A percentile compares a stretch with the other conserved stretches of the same genome.
Conservation (phyloP, 2,329 filamentous ascomycete species). For the Dothidotthia symphoricarpi region DNA sequence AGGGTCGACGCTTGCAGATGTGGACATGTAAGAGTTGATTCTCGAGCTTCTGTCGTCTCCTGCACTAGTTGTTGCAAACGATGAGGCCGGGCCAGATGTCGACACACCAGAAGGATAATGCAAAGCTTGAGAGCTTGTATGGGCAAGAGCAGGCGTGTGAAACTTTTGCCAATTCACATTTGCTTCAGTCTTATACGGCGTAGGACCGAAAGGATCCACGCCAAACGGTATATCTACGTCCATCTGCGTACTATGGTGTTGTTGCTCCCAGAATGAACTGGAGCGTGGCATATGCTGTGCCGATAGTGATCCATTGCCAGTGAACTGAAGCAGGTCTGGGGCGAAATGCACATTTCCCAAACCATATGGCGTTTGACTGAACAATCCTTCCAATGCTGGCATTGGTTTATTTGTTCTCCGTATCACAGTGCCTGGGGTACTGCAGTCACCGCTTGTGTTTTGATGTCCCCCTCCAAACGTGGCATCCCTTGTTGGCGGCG, state of each 20-base stretch:
- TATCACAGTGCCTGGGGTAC: constrained; percentile 43
- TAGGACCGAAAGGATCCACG: constrained; percentile 37
- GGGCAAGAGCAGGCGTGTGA: constrained; percentile 24
- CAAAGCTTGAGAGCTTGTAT: constrained; percentile 38
- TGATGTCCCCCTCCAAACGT: constrained; percentile 50
- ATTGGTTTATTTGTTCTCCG: constrained; percentile 40
- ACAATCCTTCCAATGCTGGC: constrained; percentile 27
- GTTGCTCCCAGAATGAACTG: constrained; percentile 40
- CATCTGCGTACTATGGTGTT: constrained; percentile 32
- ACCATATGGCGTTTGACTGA: constrained; percentile 45
- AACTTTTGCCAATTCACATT: constrained; percentile 36
- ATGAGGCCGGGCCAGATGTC: constrained; percentile 21
- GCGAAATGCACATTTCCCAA: constrained; percentile 58
- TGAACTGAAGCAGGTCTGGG: constrained; percentile 56
- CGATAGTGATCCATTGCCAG: constrained; percentile 52
- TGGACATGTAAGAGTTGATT: constrained; percentile 35
- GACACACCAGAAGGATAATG: constrained; percentile 33
- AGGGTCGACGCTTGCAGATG: constrained; percentile 48
- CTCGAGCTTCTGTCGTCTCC: constrained; percentile 21
- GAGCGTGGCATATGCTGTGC: constrained; percentile 58
- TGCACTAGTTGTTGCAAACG: constrained; percentile 23
- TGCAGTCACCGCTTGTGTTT: constrained; percentile 29
- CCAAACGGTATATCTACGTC: constrained; percentile 35
- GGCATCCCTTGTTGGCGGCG: constrained; percentile 58
- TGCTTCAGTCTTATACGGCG: constrained; percentile 35